phyloP scores from a whole-genome alignment of 495 filamentous ascomycete genomes.

The Xylaria sp. region DNA sequence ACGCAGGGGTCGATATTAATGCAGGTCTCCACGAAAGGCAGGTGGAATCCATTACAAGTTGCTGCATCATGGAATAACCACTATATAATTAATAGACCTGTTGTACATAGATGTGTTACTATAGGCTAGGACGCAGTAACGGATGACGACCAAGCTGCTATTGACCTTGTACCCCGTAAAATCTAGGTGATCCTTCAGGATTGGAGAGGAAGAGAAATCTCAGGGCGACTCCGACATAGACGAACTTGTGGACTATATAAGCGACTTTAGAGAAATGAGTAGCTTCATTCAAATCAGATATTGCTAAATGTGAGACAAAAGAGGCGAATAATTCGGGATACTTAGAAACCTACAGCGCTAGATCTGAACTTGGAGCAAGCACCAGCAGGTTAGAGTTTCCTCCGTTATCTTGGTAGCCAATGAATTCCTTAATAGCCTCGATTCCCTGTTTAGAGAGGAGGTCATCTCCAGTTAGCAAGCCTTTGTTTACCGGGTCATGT shows the following conservation, averaged over 20 bases:
- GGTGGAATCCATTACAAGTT: too few species aligned
- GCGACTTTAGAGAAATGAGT: not conserved
- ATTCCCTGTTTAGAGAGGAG: not conserved
- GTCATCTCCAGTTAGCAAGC: not conserved
- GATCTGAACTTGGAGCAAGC: conserved; percentile 9
- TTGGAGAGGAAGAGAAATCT: not conserved
- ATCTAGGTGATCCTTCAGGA: too few species aligned
- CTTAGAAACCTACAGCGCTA: not conserved
- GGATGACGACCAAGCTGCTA: too few species aligned
- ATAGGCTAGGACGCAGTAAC: too few species aligned
- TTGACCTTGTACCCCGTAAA: conserved; percentile 7
- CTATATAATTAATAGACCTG: too few species aligned
- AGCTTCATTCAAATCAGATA: not conserved
- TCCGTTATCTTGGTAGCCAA: not conserved
- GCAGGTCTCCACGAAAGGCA: too few species aligned
- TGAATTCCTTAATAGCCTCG: not conserved
- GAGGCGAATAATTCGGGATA: not conserved
- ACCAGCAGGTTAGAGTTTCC: not conserved
- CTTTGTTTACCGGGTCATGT: conserved; percentile 29
- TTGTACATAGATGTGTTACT: too few species aligned
- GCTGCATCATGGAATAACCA: too few species aligned
- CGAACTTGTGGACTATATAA: not conserved
- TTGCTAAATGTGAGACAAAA: not conserved
- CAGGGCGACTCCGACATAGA: not conserved
- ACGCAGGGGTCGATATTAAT: too few species aligned